These are phyloP conservation scores for Suillus subluteus DNA, from an alignment of 768 basidiomycete genomes.

Conservation along the genomic window DNA sequence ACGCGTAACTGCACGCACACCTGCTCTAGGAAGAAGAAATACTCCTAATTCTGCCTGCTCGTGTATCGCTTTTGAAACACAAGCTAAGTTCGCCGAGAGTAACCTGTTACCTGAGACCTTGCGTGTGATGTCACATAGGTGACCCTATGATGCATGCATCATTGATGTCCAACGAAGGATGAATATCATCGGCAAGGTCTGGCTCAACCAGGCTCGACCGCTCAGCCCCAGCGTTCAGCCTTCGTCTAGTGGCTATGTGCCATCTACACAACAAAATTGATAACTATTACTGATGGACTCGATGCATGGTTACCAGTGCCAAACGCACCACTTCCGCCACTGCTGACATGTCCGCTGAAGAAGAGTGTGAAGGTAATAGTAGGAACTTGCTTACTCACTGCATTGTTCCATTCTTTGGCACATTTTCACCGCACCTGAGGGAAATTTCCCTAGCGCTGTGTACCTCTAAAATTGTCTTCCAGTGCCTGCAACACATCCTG, in stretches of 20 bases:
- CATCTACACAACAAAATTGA: conserved; percentile 58
- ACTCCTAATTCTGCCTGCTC: conserved; percentile 67
- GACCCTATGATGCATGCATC: too few species aligned
- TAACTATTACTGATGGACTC: background rate
- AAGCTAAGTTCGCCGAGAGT: background rate
- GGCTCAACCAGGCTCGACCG: conserved; percentile 59
- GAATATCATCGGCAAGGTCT: conserved; percentile 67
- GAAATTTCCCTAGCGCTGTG: conserved; percentile 79
- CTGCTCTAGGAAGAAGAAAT: conserved; percentile 68
- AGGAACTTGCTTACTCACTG: conserved; percentile 49
- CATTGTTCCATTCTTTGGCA: conserved; percentile 74
- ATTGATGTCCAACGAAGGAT: conserved; percentile 63
- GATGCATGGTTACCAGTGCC: conserved; percentile 48
- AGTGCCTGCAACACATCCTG: conserved; percentile 45
- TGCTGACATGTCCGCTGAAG: conserved; percentile 68
- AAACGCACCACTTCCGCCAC: conserved; percentile 79
- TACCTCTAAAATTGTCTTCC: conserved; percentile 64
- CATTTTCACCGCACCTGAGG: conserved; percentile 81
- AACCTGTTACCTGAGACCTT: conserved; percentile 14
- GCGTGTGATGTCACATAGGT: conserved; percentile 19
- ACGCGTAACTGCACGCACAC: conserved; percentile 37
- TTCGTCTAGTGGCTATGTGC: conserved; percentile 90
- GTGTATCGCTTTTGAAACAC: conserved; percentile 29
- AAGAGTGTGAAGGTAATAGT: conserved; percentile 9
- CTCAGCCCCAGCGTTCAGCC: too few species aligned